Conservation (phyloP, 768 basidiomycete genomes). For the Amanita exitialis region DNA sequence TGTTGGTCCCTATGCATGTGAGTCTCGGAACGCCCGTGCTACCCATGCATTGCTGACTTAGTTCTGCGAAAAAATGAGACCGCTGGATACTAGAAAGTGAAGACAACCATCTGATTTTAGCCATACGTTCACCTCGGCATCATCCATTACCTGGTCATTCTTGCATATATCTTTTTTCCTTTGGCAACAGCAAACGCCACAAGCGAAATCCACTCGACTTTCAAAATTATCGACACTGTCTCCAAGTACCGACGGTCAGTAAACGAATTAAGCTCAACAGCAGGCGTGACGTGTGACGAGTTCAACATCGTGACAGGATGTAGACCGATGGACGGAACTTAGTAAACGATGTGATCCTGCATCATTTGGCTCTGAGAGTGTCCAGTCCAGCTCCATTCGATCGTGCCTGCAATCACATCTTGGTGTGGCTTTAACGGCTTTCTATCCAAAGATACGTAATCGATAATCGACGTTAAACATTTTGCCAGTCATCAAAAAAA, state of each 20-base stretch:
- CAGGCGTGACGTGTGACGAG: not conserved
- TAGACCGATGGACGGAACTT: not conserved
- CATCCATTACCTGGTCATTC: not conserved
- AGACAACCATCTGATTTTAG: not conserved
- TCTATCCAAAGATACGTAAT: not conserved
- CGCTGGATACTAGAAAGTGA: not conserved
- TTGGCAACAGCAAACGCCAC: not conserved
- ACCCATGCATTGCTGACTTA: not conserved
- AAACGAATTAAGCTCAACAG: not conserved
- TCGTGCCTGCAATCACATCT: not conserved
- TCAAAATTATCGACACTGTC: not conserved
- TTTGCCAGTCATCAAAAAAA: not conserved
- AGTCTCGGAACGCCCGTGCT: not conserved
- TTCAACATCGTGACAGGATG: not conserved
- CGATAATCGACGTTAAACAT: not conserved
- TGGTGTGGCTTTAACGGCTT: not conserved
- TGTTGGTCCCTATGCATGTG: not conserved
- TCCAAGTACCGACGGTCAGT: not conserved
- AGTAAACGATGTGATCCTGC: conserved; percentile 3
- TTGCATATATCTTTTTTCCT: not conserved
- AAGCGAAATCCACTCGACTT: not conserved
- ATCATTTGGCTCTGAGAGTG: not conserved
- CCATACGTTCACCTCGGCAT: not conserved
- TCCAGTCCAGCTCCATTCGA: not conserved
- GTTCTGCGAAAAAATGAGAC: not conserved